Base-by-base conservation (phyloP, 2,329 filamentous ascomycete genomes). In the Truncatella angustata region DNA sequence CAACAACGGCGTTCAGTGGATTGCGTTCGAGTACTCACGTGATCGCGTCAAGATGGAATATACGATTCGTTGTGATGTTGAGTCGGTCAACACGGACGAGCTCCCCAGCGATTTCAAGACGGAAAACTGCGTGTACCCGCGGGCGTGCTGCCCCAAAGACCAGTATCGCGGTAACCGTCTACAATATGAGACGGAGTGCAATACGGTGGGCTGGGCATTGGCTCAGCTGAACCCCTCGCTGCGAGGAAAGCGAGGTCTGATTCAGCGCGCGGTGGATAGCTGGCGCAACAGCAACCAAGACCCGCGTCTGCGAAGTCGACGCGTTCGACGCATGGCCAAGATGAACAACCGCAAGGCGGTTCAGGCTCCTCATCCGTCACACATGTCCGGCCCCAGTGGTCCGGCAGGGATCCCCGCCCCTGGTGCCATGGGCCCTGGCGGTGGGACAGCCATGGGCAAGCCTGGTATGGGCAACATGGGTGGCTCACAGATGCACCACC, bases 251-350 rank as follows among this genome's bases (percentile, higher is more conserved):
- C 84, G 94, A 61, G 94, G 94, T 6, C 79, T 99, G 54, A 99
- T 99, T 61, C 94, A 99, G 75, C 84, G 94, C 58, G 94, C 94
- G 2, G 94, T 99, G 40, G 94, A 99, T 72, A 97, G 92, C 75
- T 97, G 94, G 94, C 84, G 94, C 57, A 99, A 99, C 76, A 97
- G 93, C 80, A 97, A 97, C 73, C 91, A 96, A 74, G 94, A 99
- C 64, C 90, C 91, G 46, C 83, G 92, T 60, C 77, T 97, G 66
- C 85, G 94, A 67, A 97, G 93, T 72, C 82, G 94, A 69, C 82
- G 94, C 62, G 94, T 99, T 52, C 86, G 94, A 60, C 85, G 94
- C 59, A 94, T 96, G 90, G 92, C 92, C 51, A 99, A 99, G 79
- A 90, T 97, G 74, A 94, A 87, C 73, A 92, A 84, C 65, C 85